Evolutionary conservation across 805 yeast species (phyloP), one percentile per base, ranked within the genome.

Genomic region (Metschnikowia corniflorae): DNA sequence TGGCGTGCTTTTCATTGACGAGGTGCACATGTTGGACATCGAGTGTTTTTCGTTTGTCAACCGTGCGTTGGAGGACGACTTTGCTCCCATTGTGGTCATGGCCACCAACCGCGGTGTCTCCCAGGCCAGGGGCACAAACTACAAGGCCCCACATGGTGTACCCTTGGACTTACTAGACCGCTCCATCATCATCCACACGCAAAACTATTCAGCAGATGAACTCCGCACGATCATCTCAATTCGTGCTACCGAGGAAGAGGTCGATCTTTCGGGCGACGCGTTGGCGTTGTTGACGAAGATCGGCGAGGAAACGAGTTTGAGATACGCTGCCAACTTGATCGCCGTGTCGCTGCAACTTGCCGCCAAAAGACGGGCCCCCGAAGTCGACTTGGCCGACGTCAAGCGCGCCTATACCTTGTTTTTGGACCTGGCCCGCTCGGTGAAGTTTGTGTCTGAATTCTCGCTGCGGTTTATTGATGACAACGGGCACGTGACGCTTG

Each of bases 11-110:
- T 93, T 93, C 62, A 88, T 93, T 51, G 99, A 93, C 63, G 99
- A 93, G 68, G 97, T 89, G 33, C 96, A 93, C 65, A 93, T 93
- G 97, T 78, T 93, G 47, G 99, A 93, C 62, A 83, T 93, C 53
- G 99, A 93, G 64, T 82, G 96, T 54, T 93, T 93, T 58, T 85
- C 97, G 13, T 93, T 86, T 63, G 77, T 93, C 51, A 93, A 93
- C 68, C 79, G 97, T 50, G 99, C 99, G 8, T 71, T 93, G 42
- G 99, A 93, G 68, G 95, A 88, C 54, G 95, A 88, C 44, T 83
- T 93, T 61, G 86, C 97, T 12, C 99, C 99, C 24, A 86, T 93
- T 56, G 96, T 93, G 27, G 85, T 93, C 46, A 86, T 93, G 94
- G 99, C 99, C 42, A 49, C 99, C 17, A 93, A 93, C 67, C 77